Base-by-base conservation (phyloP, 352 stramenopile genomes). In the Phytopythium oedochilum region DNA sequence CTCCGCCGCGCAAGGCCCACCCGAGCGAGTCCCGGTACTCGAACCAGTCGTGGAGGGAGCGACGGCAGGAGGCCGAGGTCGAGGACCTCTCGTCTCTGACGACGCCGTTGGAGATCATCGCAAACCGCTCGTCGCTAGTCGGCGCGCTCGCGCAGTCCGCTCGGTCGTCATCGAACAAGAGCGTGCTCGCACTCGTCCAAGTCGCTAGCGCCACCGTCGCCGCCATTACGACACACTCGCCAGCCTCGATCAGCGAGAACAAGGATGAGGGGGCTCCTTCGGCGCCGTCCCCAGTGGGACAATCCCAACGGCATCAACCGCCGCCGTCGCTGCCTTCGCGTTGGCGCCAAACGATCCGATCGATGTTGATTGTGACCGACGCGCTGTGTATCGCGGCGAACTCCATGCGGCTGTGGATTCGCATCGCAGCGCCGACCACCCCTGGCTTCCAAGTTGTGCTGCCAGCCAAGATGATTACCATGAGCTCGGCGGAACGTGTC, bases 21-120 rank as follows among this genome's bases (percentile, higher is more conserved):
- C 57, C 69, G 10, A 72, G 50, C 54, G 61, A 68, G 17, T 68
- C 55, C 1, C 45, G 65, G n/a, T 77, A 77, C 42, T 77, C 64
- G n/a, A 65, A 68, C 46, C 63, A 59, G 18, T 70, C 68, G 23
- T 65, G 53, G 26, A 38, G 34, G 22, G 64, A 68, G 31, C 64
- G 67, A 22, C 58, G 59, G 0, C 61, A 57, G 34, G 54, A 60
- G 28, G 47, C 23, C 23, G 58, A 66, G 26, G 39, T 64, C 28
- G 60, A 67, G 20, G 38, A 57, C 14, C 8, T 57, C 2, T 43
- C 47, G 47, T 53, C 47, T 0, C 7, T 43, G n/a, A 40, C 47
- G 31, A 57, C 39, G 28, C 51, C 51, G 15, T 18, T 57, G 38
- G 26, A 57, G 51, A 26, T 39, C 29, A 22, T 47, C 11, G 5